Base-by-base conservation (phyloP, 495 filamentous ascomycete species). In the Lindgomyces ingoldianus region DNA sequence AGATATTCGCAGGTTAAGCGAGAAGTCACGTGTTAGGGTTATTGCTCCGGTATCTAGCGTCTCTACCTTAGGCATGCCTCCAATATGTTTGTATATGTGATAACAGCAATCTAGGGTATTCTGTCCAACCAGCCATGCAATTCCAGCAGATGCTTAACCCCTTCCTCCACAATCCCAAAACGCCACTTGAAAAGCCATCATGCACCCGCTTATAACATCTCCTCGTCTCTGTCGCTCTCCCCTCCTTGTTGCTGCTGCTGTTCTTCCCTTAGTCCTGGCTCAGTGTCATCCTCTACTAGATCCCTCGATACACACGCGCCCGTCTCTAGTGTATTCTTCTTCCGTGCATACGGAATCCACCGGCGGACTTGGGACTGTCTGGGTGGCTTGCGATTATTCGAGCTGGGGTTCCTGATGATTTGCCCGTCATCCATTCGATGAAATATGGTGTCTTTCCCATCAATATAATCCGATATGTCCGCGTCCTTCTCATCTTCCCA, bases 401-500 rank as follows among this genome's bases (percentile, higher is more conserved):
- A 63, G 4, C 49, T 58, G 16, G 56, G 67, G 39, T 70, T 70
- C 50, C 62, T 67, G 12, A 71, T 45, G 30, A 71, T 71, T 41
- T 68, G 64, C 6, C 68, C 68, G 29, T 68, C 64, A 24, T 67
- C 64, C 64, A 71, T 57, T 18, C 68, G 54, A 25, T 68, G 68
- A 46, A 68, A 71, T 25, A 39, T 56, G 1, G 68, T 71, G 21
- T 71, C 68, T 22, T 46, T 60, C 1, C 68, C 68, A 51, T 71
- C 68, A 16, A 67, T 39, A 41, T 71, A 55, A 49, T 71, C 68
- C 0, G 68, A 67, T 10, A 73, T 68, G 30, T 69, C 64, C 2
- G 64, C 62, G 47, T 71, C 64, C 53, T 62, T 67, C 55, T 73
- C 70, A 42, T 73, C 71, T 26, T 69, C 69, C 71, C 71, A 73